Conservation (phyloP, 805 yeast species). For the Metschnikowia santaceciliae region DNA sequence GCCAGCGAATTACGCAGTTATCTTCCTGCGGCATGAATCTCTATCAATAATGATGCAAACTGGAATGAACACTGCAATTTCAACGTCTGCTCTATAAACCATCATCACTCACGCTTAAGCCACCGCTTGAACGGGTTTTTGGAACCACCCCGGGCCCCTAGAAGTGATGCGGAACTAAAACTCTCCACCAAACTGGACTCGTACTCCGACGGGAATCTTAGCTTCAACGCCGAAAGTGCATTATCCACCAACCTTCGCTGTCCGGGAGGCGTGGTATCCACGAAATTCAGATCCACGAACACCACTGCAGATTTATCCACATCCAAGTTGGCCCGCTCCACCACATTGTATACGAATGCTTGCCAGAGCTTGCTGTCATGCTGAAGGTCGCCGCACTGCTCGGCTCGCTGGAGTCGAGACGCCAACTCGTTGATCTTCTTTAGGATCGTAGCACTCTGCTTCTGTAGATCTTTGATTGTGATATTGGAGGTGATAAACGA, state of each 20-base stretch:
- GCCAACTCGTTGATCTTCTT: constrained; percentile 29
- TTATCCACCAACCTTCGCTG: constrained; percentile 31
- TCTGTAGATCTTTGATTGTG: constrained; percentile 41
- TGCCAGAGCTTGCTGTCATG: constrained; percentile 31
- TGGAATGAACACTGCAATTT: not conserved
- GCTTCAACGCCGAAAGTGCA: constrained; percentile 28
- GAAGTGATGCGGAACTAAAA: constrained; percentile 24
- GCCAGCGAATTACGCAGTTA: no score
- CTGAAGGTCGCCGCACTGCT: constrained; percentile 27
- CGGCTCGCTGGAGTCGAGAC: constrained; percentile 27
- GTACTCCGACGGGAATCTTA: constrained; percentile 26
- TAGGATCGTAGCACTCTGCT: constrained; percentile 33
- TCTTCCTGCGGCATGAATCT: not conserved
- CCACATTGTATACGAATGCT: constrained; percentile 28
- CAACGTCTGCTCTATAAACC: no score
- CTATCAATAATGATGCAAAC: not conserved
- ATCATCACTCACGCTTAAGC: constrained; percentile 23
- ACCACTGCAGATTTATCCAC: constrained; percentile 28
- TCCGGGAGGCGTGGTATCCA: constrained; percentile 18
- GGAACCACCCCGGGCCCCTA: constrained; percentile 20
- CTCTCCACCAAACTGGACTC: constrained; percentile 15
- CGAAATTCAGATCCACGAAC: constrained; percentile 24
- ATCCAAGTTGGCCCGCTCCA: constrained; percentile 31
- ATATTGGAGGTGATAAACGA: constrained; percentile 42
- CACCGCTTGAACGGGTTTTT: constrained; percentile 41